phyloP scores from a whole-genome alignment of 768 basidiomycete genomes.

The Cystofilobasidium capitatum region DNA sequence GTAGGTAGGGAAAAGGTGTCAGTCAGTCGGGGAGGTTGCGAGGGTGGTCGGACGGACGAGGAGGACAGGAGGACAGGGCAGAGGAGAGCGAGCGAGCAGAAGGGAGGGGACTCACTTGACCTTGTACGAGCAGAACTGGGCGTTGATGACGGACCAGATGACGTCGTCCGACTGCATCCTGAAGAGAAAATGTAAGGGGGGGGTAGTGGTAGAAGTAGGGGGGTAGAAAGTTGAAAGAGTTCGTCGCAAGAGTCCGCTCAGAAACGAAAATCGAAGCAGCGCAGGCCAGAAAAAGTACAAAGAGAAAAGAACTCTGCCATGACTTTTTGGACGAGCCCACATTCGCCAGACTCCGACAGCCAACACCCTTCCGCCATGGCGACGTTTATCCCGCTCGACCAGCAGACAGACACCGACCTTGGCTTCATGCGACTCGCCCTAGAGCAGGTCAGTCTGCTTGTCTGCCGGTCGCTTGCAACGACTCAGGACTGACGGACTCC shows the following conservation, averaged over 20 bases:
- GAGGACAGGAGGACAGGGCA: not conserved
- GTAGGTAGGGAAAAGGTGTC: not conserved
- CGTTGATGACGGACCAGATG: conserved; percentile 92
- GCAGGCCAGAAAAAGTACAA: too few species aligned
- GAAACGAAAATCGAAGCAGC: too few species aligned
- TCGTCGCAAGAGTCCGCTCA: not conserved
- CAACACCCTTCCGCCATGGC: conserved; percentile 18
- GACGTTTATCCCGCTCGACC: conserved; percentile 37
- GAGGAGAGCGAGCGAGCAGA: not conserved
- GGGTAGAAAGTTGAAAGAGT: not conserved
- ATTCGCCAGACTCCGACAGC: too few species aligned
- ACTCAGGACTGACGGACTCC: conserved; percentile 16
- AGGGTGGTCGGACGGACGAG: too few species aligned
- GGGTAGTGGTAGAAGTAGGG: not conserved
- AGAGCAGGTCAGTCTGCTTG: conserved; percentile 52
- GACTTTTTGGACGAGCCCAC: too few species aligned
- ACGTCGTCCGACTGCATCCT: conserved; percentile 67
- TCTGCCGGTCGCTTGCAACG: not conserved
- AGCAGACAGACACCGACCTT: conserved; percentile 41
- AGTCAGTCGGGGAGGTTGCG: not conserved
- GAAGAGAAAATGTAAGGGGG: not conserved
- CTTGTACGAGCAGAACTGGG: conserved; percentile 93
- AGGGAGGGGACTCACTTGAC: conserved; percentile 64
- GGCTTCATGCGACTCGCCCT: conserved; percentile 76
- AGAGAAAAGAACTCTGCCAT: too few species aligned